These are phyloP conservation scores for Marasmius tenuissimus DNA, from an alignment of 1,284 basidiomycete genomes.

Conservation along the genomic window DNA sequence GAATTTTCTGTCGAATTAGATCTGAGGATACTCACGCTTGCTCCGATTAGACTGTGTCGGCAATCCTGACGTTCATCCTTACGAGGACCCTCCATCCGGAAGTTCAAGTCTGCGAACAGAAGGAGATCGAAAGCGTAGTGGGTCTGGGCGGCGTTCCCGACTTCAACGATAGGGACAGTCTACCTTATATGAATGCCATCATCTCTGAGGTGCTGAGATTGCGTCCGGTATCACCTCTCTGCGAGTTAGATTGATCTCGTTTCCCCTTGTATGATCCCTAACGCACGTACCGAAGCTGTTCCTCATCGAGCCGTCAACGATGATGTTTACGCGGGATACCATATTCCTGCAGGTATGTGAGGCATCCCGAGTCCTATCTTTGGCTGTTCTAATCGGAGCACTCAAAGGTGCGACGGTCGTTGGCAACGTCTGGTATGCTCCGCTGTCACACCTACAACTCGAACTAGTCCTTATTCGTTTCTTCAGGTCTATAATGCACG, in stretches of 20 bases:
- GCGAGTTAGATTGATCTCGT: not conserved
- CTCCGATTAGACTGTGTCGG: slow-evolving; percentile 18
- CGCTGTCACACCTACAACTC: not conserved
- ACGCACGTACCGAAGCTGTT: not conserved
- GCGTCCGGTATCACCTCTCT: not conserved
- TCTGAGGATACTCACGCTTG: too few relatives aligned
- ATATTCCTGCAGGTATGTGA: not conserved
- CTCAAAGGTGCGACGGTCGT: not conserved
- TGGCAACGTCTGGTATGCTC: not conserved
- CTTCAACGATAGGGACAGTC: slow-evolving; percentile 28
- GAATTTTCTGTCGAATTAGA: not conserved
- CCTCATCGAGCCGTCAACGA: not conserved
- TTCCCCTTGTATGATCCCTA: not conserved
- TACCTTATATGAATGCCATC: slow-evolving; percentile 32
- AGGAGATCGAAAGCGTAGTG: slow-evolving; percentile 32
- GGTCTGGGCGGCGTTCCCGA: slow-evolving; percentile 31
- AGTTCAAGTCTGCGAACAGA: slow-evolving; percentile 25
- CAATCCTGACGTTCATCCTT: slow-evolving; percentile 23
- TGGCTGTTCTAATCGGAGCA: not conserved
- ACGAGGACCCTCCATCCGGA: slow-evolving; percentile 28
- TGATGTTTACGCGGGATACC: not conserved
- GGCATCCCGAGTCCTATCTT: not conserved
- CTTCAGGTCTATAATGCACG: not conserved
- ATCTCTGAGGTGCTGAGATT: slow-evolving; percentile 15
- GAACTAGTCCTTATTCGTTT: not conserved